Base-by-base conservation (phyloP, 176 grass and related monocot species). In the Bothriochloa decipiens region DNA sequence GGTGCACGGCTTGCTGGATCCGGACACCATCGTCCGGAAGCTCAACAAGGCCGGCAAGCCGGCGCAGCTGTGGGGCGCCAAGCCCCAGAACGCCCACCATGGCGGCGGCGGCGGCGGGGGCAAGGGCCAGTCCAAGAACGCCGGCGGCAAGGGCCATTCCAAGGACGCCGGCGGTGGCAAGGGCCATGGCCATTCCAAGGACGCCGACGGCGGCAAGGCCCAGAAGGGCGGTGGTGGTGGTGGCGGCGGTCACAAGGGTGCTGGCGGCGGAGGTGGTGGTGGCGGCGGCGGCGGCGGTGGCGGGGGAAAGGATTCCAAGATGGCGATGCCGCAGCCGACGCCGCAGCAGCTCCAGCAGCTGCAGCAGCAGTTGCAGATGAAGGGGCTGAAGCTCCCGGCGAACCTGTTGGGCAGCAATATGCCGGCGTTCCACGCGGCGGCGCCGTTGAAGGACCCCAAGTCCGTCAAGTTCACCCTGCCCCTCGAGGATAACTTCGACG, bases 1-100 rank as follows among this genome's bases (percentile, higher is more conserved):
- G 3, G 78, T 94, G 60, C 65, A 68, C 45, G 91, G 91, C 60
- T 46, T 58, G 17, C 82, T 82, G 5, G 91, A 94, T 83, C 91
- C 91, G 68, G 79, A 67, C 17, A 91, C 91, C 78, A 86, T 94
- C 81, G 86, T 94, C 7, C 86, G 88, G 63, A 90, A 90, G 62
- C 91, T 94, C 35, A 85, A 79, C 50, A 90, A 88, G 42, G 82
- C 86, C 13, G 91, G 91, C 58, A 94, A 94, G 67, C 91, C 90
- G 42, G 88, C 91, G 0, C 88, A 90, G 52, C 88, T 93, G 9
- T 83, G 88, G 78, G 86, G 81, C 11, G 62, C 88, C 18, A 88
- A 93, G 71, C 45, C 75, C 28, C 88, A 89, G 36, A 93, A 90
- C 29, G 72, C 82, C 23, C 79, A 64, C 16, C 77, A 65, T 23